Conservation (phyloP, 306 rosid species). For the Corylus avellana region DNA sequence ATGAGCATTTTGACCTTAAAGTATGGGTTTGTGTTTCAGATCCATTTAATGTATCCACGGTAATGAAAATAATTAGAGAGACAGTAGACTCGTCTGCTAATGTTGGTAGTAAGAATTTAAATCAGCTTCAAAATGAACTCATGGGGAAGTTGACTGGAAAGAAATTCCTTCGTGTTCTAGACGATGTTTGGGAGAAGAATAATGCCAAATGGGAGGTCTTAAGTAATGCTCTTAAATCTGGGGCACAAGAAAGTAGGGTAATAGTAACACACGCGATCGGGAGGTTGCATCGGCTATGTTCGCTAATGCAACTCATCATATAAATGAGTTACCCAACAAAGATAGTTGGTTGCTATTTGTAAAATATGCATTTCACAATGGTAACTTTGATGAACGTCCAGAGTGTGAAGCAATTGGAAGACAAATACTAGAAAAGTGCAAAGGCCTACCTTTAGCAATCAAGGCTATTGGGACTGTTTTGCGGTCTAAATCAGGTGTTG, state of each 20-base stretch:
- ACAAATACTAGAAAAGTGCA: slow-evolving; percentile 15
- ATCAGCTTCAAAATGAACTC: background rate
- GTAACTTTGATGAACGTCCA: background rate
- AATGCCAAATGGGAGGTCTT: slow-evolving; percentile 7
- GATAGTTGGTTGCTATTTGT: slow-evolving; percentile 16
- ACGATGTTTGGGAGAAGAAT: slow-evolving; percentile 27
- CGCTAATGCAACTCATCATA: background rate
- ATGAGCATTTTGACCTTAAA: no score
- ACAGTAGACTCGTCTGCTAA: background rate
- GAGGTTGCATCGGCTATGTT: background rate
- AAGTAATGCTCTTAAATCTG: background rate
- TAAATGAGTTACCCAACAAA: background rate
- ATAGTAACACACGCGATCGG: slow-evolving; percentile 5
- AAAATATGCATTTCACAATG: slow-evolving; percentile 9
- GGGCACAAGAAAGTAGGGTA: slow-evolving; percentile 17
- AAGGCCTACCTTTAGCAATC: slow-evolving; percentile 25
- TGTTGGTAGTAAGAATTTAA: background rate
- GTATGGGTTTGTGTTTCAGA: no score
- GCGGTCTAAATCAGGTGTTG: background rate
- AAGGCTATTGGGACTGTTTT: slow-evolving; percentile 15
- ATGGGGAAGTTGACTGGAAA: background rate
- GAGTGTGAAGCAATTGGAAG: background rate
- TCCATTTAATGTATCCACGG: background rate
- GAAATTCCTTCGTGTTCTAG: background rate
- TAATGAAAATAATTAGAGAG: background rate